A percentile compares a stretch with the other conserved stretches of the same genome.
Conservation (phyloP, 2,329 filamentous ascomycete genomes). For the Keithomyces neogunnii region DNA sequence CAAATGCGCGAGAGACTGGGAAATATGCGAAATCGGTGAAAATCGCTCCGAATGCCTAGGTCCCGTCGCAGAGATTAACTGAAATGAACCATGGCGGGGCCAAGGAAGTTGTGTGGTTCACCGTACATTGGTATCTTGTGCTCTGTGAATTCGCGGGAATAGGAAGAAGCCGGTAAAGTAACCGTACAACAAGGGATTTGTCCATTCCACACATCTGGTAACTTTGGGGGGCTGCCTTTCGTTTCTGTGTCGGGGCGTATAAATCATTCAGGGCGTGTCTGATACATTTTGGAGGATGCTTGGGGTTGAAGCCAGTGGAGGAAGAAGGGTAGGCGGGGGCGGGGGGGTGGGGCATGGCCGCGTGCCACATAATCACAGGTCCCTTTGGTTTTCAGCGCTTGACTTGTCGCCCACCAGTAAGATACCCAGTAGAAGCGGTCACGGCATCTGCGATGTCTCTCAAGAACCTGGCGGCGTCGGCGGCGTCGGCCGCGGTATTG, state of each 20-base stretch:
- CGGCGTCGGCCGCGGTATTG: background rate
- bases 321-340: too few relatives aligned
- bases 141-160: background rate
- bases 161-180: background rate
- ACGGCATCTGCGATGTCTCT: background rate
- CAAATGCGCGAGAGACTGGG: background rate
- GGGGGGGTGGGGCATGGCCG: background rate
- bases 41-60: background rate
- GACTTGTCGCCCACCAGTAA: background rate
- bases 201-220: background rate
- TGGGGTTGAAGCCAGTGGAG: constrained; percentile 3
- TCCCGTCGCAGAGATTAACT: background rate
- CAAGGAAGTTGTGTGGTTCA: background rate
- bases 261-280: too few relatives aligned
- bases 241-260: too few relatives aligned
- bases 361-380: constrained; percentile 3
- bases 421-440: background rate
- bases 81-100: background rate
- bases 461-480: background rate
- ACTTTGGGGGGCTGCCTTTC: too few relatives aligned
- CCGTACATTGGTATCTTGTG: background rate
- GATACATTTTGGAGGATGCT: constrained; percentile 5
- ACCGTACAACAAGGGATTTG: background rate
- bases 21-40: background rate
- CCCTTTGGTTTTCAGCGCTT: background rate